Percentiles rank a stretch among this genome's conserved stretches.
These are phyloP conservation scores for Cryptomeria japonica DNA, from an alignment of 75 land plant genomes.

Conservation along the genomic window DNA sequence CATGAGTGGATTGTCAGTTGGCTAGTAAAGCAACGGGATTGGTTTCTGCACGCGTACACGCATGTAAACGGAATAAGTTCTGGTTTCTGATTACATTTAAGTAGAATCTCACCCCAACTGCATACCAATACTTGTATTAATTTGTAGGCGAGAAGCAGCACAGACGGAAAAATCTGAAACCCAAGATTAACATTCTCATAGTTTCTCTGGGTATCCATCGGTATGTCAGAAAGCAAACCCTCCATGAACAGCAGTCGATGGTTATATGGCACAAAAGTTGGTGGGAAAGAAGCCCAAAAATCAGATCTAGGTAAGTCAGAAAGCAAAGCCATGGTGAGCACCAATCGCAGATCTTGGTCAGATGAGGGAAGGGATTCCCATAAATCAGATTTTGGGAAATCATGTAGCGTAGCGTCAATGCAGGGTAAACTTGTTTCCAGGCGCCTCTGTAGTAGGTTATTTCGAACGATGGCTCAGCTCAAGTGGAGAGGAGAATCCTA, in stretches of 20 bases:
- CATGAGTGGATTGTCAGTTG: no score
- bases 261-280: background rate
- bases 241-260: background rate
- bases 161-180: background rate
- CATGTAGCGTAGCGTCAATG: background rate
- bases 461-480: background rate
- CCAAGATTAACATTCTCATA: background rate
- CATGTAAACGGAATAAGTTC: no score
- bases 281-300: background rate
- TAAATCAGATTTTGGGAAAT: background rate
- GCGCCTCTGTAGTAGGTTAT: background rate
- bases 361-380: background rate
- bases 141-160: no score
- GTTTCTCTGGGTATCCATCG: background rate
- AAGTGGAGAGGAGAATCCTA: background rate
- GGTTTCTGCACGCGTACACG: no score
- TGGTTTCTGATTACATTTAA: no score
- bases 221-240: background rate
- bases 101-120: no score
- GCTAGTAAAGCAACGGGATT: no score
- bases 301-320: background rate
- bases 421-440: background rate
- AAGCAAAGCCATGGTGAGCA: background rate
- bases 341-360: background rate
- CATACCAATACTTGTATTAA: no score